Evolutionary conservation across 345 rosid species (phyloP).

Genomic region (Citrus maxima): DNA sequence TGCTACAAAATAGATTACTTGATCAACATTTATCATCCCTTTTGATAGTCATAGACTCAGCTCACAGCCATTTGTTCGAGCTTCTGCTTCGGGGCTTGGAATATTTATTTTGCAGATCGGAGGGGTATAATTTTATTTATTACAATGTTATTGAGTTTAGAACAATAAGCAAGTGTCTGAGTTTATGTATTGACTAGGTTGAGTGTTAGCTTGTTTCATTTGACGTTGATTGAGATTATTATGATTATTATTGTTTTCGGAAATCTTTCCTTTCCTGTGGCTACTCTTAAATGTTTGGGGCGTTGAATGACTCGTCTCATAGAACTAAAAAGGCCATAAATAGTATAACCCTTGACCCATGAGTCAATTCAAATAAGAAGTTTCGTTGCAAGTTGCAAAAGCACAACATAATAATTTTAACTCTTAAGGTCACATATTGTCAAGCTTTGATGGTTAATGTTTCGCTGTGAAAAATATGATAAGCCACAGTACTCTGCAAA

Average conservation of each 20-base stretch:
- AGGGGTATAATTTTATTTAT: slow-evolving; percentile 8
- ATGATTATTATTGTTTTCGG: slow-evolving; percentile 1
- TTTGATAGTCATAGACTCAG: slow-evolving; percentile 2
- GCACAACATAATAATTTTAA: not conserved
- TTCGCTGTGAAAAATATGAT: not conserved
- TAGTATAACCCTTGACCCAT: not conserved
- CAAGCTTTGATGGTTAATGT: not conserved
- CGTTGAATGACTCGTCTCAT: not conserved
- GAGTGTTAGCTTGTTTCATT: slow-evolving; percentile 4
- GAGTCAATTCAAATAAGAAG: not conserved
- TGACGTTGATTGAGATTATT: slow-evolving; percentile 8
- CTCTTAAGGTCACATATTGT: too few relatives aligned
- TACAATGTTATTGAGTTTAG: slow-evolving; percentile 14
- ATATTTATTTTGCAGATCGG: slow-evolving; percentile 21
- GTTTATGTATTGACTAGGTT: slow-evolving; percentile 13
- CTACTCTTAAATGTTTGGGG: not conserved
- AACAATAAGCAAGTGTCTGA: slow-evolving; percentile 23
- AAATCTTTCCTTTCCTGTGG: not conserved
- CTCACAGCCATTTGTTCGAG: slow-evolving; percentile 2
- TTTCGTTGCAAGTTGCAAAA: not conserved
- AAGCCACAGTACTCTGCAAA: not conserved
- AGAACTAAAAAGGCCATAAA: not conserved
- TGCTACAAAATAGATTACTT: slow-evolving; percentile 22
- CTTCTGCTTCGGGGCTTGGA: slow-evolving; percentile 14
- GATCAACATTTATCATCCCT: not conserved